These are phyloP conservation scores for Monosporascus sp. DNA, from an alignment of 2,329 filamentous ascomycete species.

Conservation along the genomic window DNA sequence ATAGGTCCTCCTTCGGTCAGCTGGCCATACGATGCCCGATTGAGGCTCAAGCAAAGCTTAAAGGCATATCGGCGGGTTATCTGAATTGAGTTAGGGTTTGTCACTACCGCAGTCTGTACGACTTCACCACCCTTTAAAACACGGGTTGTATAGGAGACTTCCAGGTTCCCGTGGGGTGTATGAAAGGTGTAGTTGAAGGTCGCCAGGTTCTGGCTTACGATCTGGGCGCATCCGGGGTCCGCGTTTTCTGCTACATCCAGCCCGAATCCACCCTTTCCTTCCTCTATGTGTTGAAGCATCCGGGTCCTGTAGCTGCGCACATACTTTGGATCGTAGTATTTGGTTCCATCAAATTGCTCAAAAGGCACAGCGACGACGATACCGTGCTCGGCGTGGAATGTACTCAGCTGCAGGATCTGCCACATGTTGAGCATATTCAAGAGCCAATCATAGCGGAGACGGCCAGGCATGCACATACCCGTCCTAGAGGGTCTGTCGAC, in stretches of 20 bases:
- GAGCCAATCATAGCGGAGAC: no score
- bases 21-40: constrained; percentile 16
- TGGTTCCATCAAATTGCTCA: constrained; percentile 11
- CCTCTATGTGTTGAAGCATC: constrained; percentile 6
- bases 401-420: constrained; percentile 7
- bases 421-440: background rate
- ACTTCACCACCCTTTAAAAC: constrained; percentile 4
- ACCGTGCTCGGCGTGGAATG: constrained; percentile 7
- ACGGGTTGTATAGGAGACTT: background rate
- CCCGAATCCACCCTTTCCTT: constrained; percentile 1
- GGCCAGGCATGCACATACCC: no score
- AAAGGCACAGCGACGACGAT: constrained; percentile 14
- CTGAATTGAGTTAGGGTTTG: background rate
- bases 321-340: constrained; percentile 6
- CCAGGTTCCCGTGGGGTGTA: background rate
- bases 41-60: constrained; percentile 7
- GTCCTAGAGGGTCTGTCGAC: no score
- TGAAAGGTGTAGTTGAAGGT: background rate
- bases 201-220: background rate
- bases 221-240: background rate
- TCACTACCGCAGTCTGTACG: constrained; percentile 8
- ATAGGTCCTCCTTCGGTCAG: constrained; percentile 15
- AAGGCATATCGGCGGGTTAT: constrained; percentile 2
- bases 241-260: background rate
- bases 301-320: constrained; percentile 12